These are phyloP conservation scores for Psidium friedrichsthalianum DNA, from an alignment of 345 rosid species.

Conservation along the genomic window DNA sequence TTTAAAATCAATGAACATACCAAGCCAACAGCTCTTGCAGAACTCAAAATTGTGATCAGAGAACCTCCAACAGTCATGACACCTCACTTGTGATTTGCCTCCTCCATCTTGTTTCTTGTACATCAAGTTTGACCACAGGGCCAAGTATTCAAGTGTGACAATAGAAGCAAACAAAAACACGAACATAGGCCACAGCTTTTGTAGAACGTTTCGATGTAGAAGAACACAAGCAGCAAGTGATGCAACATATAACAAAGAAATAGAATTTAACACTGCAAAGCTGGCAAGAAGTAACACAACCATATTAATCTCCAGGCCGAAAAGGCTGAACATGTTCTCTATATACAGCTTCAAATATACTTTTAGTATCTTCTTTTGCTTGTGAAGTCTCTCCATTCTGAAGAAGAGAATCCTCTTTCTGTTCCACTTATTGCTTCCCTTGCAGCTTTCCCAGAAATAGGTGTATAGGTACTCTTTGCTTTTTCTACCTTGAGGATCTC, in stretches of 20 bases:
- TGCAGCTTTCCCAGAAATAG: slow-evolving; percentile 17
- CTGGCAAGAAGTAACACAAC: slow-evolving; percentile 33
- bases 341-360: slow-evolving; percentile 20
- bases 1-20: slow-evolving; percentile 5
- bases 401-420: slow-evolving; percentile 15
- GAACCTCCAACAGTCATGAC: slow-evolving; percentile 35
- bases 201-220: slow-evolving; percentile 10
- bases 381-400: slow-evolving; percentile 28
- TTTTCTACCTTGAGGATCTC: neutral
- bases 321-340: slow-evolving; percentile 30
- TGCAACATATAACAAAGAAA: slow-evolving; percentile 29
- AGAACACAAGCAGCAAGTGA: slow-evolving; percentile 31
- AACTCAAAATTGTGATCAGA: slow-evolving; percentile 16
- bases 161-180: slow-evolving; percentile 23
- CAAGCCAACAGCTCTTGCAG: slow-evolving; percentile 38
- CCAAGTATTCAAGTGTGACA: slow-evolving; percentile 23
- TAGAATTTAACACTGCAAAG: slow-evolving; percentile 31
- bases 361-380: slow-evolving; percentile 21
- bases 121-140: slow-evolving; percentile 19
- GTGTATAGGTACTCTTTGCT: slow-evolving; percentile 11
- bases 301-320: slow-evolving; percentile 40
- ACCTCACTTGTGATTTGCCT: slow-evolving; percentile 7
- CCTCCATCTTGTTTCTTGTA: slow-evolving; percentile 1
- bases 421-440: slow-evolving; percentile 22
- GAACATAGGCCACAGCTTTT: slow-evolving; percentile 28